Base-by-base conservation (phyloP, 768 basidiomycete species). In the Mrakia hoshinonis region DNA sequence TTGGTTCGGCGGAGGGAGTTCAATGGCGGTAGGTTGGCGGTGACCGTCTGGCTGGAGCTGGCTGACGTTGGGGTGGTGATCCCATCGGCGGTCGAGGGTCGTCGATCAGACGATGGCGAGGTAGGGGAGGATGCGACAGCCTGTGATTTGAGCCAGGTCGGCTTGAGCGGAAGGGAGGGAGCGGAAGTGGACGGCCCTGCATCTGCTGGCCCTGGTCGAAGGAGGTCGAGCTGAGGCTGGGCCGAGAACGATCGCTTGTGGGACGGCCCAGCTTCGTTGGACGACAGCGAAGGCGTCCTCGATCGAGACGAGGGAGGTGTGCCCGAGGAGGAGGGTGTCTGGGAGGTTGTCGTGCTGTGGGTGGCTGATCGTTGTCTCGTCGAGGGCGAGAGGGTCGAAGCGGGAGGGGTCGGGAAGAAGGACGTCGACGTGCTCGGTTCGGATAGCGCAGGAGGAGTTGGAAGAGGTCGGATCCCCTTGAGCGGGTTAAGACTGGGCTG, bases 111-210 rank as follows among this genome's bases (percentile, higher is more conserved):
- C 24, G n/a, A 24, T 4, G 38, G 52, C 10, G 15, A 13, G 36
- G 49, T 54, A 0, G 52, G 36, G 20, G 51, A 52, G 5, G 67
- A 12, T 9, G 54, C 36, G 54, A 46, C n/a, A 22, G 39, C 26
- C 24, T 51, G 58, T 31, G 38, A 26, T 48, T 31, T 22, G 10
- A 47, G 39, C 54, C 38, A 58, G 43, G 43, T 39, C 0, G 67
- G 49, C 47, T 68, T 52, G 29, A 61, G 49, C 52, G 67, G 67
- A 18, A 68, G 67, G 36, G 67, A 55, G 31, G 67, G 52, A 2
- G 34, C 38, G 22, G 52, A 38, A 10, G 62, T 38, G 38, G 51
- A 24, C 22, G 36, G 38, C 15, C 22, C 13, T 9, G 38, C n/a
- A 55, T 20, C 20, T 15, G 48, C 31, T 36, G n/a, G 20, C 31